Evolutionary conservation across 306 rosid species (phyloP).

Genomic region (Begonia peltatifolia): DNA sequence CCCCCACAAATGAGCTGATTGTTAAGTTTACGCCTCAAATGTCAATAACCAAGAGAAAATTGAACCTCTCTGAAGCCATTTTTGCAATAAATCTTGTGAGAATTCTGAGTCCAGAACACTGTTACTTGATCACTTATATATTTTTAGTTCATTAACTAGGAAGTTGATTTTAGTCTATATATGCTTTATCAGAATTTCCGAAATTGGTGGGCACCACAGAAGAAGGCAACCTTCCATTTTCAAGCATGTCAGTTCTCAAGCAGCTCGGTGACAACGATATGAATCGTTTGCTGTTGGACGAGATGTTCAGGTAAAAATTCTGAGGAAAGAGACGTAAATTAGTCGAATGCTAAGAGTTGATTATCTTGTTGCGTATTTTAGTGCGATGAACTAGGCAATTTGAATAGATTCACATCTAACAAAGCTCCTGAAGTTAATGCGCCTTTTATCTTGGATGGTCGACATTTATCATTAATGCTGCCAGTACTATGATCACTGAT

Average conservation of each 20-base stretch:
- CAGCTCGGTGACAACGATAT: constrained; percentile 41
- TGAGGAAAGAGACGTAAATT: neutral
- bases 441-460: constrained; percentile 64
- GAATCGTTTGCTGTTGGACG: constrained; percentile 43
- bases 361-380: constrained; percentile 5
- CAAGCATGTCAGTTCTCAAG: constrained; percentile 77
- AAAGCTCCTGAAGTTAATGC: constrained; percentile 79
- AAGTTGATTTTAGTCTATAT: constrained; percentile 36
- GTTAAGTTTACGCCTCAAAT: constrained; percentile 46
- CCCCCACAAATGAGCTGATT: constrained; percentile 60
- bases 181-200: constrained; percentile 37
- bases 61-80: constrained; percentile 80
- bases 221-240: constrained; percentile 60
- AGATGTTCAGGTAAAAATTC: constrained; percentile 59
- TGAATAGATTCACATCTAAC: constrained; percentile 73
- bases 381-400: constrained; percentile 53
- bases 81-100: constrained; percentile 75
- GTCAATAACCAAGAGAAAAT: constrained; percentile 57
- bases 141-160: constrained; percentile 4
- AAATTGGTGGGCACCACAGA: constrained; percentile 73
- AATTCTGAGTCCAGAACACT: constrained; percentile 9
- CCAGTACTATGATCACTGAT: constrained; percentile 69
- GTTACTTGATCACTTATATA: constrained; percentile 3
- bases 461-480: constrained; percentile 76
- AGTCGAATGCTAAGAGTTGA: neutral